These are phyloP conservation scores for Moniliophthora roreri DNA, from an alignment of 1,284 basidiomycete species.

Conservation along the genomic window DNA sequence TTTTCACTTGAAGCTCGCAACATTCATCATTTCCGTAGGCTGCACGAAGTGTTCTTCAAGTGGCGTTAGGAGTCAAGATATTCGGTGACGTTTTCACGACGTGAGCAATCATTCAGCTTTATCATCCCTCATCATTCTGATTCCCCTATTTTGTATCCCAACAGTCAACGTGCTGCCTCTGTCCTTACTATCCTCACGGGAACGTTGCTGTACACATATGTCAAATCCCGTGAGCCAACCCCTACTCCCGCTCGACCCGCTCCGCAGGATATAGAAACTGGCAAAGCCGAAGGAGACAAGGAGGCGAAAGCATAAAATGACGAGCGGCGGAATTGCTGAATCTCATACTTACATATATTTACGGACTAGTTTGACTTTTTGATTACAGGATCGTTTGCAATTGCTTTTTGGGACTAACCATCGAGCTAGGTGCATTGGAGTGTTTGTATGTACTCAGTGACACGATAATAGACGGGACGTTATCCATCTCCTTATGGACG, in stretches of 20 bases:
- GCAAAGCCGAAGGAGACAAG: not conserved
- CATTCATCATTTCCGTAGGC: too few relatives aligned
- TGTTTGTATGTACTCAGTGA: too few relatives aligned
- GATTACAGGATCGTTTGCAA: not conserved
- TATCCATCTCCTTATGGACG: too few relatives aligned
- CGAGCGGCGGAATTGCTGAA: not conserved
- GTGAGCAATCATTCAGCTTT: conserved; percentile 29
- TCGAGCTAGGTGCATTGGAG: too few relatives aligned
- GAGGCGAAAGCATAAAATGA: not conserved
- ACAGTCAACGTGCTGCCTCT: conserved; percentile 47
- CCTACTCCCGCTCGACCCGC: not conserved
- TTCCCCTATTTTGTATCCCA: conserved; percentile 6
- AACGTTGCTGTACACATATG: conserved; percentile 34
- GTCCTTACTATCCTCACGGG: conserved; percentile 47
- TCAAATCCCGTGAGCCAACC: conserved; percentile 12
- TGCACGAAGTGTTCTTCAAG: conserved; percentile 58
- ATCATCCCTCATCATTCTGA: not conserved
- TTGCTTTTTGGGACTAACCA: too few relatives aligned
- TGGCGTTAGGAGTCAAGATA: conserved; percentile 51
- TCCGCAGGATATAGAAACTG: not conserved
- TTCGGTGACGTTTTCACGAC: conserved; percentile 52
- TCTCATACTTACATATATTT: too few relatives aligned
- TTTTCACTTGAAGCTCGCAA: conserved; percentile 4
- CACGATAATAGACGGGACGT: too few relatives aligned
- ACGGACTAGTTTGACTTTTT: too few relatives aligned